A percentile compares a stretch with the other conserved stretches of the same genome.
Conservation (phyloP, 176 grass and related monocot genomes). For the Rhynchospora pubera region DNA sequence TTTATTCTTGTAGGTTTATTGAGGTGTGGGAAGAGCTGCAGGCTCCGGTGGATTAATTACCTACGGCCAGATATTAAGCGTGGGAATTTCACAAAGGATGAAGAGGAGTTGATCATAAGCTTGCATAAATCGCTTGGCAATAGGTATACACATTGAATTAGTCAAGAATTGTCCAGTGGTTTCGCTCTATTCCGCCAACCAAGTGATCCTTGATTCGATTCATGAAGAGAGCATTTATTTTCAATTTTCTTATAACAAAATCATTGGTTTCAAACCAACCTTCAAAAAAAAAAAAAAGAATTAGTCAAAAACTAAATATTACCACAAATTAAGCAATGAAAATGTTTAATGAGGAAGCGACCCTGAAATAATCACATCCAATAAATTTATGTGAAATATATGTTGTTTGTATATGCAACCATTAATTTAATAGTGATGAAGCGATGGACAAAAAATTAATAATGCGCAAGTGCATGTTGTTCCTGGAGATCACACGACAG, state of each 20-base stretch:
- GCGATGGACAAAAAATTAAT: neutral
- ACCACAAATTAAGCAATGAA: neutral
- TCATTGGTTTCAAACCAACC: too few relatives aligned
- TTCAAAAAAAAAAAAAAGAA: too few relatives aligned
- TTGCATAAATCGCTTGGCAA: conserved; percentile 62
- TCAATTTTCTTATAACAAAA: too few relatives aligned
- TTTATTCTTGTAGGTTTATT: conserved; percentile 29
- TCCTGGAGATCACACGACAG: neutral
- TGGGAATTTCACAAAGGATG: conserved; percentile 68
- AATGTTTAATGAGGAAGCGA: neutral
- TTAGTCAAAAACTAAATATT: neutral
- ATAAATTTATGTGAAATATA: neutral
- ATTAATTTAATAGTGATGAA: neutral
- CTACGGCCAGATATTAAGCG: conserved; percentile 75
- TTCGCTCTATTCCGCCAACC: too few relatives aligned
- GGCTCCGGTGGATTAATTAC: conserved; percentile 88
- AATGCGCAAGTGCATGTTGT: neutral
- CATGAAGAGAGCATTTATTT: too few relatives aligned
- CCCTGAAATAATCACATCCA: neutral
- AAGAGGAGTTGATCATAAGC: conserved; percentile 66
- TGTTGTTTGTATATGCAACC: neutral
- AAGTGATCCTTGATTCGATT: too few relatives aligned
- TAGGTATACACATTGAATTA: conserved; percentile 21
- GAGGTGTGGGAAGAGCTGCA: conserved; percentile 86
- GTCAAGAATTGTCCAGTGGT: too few relatives aligned